These are phyloP conservation scores for Populus alba DNA, from an alignment of 345 rosid species.

Conservation along the genomic window DNA sequence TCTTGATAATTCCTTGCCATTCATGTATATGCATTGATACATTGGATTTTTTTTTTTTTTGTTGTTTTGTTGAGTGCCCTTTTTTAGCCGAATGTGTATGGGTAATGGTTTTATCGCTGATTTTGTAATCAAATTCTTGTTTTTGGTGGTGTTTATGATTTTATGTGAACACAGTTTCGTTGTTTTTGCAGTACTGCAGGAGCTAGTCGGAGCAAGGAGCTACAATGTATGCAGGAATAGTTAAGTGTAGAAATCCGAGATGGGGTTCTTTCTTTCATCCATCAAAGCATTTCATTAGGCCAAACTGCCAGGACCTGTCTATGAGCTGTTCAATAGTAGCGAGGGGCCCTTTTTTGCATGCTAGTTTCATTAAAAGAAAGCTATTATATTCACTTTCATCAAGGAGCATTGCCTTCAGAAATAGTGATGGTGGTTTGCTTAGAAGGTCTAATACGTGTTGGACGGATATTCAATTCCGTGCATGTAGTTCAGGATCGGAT, in stretches of 20 bases:
- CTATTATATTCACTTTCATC: constrained; percentile 29
- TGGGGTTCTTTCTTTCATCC: constrained; percentile 54
- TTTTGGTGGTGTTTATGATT: too few relatives aligned
- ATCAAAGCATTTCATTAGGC: constrained; percentile 41
- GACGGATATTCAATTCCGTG: constrained; percentile 43
- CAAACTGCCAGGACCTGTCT: constrained; percentile 35
- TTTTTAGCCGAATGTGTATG: too few relatives aligned
- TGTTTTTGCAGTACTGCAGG: constrained; percentile 19
- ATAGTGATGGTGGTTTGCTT: constrained; percentile 17
- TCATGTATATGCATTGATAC: too few relatives aligned
- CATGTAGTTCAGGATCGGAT: constrained; percentile 76
- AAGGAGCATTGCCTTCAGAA: constrained; percentile 22
- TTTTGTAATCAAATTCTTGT: too few relatives aligned
- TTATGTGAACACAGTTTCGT: not conserved
- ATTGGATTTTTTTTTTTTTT: too few relatives aligned
- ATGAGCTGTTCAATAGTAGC: constrained; percentile 22
- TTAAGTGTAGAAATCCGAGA: constrained; percentile 56
- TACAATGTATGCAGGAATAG: constrained; percentile 66
- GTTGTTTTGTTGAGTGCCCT: too few relatives aligned
- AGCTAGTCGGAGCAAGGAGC: constrained; percentile 16
- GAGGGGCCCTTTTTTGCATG: constrained; percentile 22
- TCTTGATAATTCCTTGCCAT: too few relatives aligned
- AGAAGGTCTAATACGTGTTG: constrained; percentile 23
- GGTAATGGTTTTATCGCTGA: too few relatives aligned
- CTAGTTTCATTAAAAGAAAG: constrained; percentile 37